These are phyloP conservation scores for Begonia fuchsioides DNA, from an alignment of 306 rosid species.

Conservation along the genomic window DNA sequence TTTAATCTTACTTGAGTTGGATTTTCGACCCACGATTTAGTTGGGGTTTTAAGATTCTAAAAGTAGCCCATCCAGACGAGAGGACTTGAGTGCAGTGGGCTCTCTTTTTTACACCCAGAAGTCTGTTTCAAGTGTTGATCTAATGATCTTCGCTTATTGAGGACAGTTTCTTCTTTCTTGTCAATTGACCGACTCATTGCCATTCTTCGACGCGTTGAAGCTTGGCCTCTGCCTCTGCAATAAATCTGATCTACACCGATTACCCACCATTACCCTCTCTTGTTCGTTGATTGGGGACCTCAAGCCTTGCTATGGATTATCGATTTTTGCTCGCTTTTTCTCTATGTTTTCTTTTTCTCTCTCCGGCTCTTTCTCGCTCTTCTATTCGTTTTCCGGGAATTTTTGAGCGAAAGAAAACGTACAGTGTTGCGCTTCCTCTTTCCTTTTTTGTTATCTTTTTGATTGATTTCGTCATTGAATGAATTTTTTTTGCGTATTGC, in stretches of 20 bases:
- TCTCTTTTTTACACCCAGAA: too few relatives aligned
- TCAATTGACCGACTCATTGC: too few relatives aligned
- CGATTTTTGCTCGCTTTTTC: constrained; percentile 3
- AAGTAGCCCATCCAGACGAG: too few relatives aligned
- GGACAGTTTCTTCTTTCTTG: too few relatives aligned
- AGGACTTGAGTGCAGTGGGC: too few relatives aligned
- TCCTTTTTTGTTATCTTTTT: not conserved
- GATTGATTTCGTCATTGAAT: not conserved
- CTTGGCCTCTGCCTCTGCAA: too few relatives aligned
- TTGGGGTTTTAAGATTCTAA: too few relatives aligned
- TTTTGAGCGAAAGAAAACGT: constrained; percentile 14
- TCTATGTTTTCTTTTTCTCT: not conserved
- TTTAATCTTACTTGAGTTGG: too few relatives aligned
- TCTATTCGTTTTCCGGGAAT: constrained; percentile 6
- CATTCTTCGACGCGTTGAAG: not conserved
- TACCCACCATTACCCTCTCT: too few relatives aligned
- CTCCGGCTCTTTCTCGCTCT: not conserved
- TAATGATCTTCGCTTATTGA: too few relatives aligned
- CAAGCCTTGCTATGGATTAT: constrained; percentile 1
- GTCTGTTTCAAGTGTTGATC: too few relatives aligned
- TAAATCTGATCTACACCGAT: not conserved
- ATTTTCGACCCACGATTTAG: too few relatives aligned
- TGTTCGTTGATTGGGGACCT: constrained; percentile 2
- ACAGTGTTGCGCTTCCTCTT: not conserved
- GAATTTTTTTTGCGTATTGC: not conserved